Evolutionary conservation across 2,329 filamentous ascomycete genomes (phyloP).

Genomic region (Pezizomycotina sp.): DNA sequence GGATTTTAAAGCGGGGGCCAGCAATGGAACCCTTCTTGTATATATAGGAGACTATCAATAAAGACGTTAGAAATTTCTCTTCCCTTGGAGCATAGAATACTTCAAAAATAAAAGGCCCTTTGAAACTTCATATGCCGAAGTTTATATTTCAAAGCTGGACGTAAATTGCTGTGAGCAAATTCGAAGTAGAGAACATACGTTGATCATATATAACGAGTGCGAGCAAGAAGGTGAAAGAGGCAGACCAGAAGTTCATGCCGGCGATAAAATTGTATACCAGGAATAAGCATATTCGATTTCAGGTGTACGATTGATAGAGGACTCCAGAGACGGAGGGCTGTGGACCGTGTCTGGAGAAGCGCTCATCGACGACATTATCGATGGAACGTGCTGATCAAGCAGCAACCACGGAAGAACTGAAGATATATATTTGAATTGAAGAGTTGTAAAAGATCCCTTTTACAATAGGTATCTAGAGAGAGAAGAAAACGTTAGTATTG

Average conservation of each 20-base stretch:
- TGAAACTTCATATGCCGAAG: conserved; percentile 20
- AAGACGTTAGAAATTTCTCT: conserved; percentile 20
- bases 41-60: conserved; percentile 51
- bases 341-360: no score
- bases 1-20: conserved; percentile 58
- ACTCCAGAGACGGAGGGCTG: no score
- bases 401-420: no score
- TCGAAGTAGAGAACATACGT: conserved; percentile 51
- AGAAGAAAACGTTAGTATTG: no score
- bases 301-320: no score
- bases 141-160: background rate
- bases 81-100: conserved; percentile 4
- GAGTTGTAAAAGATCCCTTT: no score
- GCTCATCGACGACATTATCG: no score
- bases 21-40: conserved; percentile 58
- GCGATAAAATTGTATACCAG: background rate
- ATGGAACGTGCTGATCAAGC: no score
- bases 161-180: background rate
- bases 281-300: no score
- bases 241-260: conserved; percentile 35
- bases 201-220: conserved; percentile 74
- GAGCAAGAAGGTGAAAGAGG: conserved; percentile 53
- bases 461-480: no score
- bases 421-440: no score
- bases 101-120: background rate